These are phyloP conservation scores for Xylaria sp. DNA, from an alignment of 2,329 filamentous ascomycete genomes.

Conservation along the genomic window DNA sequence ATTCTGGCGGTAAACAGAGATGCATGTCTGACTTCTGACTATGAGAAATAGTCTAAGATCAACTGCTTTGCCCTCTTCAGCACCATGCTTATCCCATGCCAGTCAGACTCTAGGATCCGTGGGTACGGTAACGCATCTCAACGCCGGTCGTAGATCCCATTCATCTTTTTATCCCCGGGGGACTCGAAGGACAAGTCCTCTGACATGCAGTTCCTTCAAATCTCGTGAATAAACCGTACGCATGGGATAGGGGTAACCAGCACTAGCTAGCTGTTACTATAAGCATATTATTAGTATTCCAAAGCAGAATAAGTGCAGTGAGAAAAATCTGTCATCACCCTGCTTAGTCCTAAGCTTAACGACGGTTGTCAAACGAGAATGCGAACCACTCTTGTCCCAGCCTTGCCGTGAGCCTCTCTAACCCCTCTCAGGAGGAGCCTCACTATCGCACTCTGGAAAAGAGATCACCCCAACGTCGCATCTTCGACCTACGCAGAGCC, in stretches of 20 bases:
- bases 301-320: neutral
- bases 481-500: constrained; percentile 20
- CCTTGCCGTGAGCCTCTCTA: neutral
- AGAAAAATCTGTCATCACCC: neutral
- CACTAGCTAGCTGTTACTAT: neutral
- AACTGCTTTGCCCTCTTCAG: neutral
- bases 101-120: constrained; percentile 4
- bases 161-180: neutral
- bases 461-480: neutral
- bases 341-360: neutral
- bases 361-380: neutral
- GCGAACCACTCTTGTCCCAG: neutral
- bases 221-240: neutral
- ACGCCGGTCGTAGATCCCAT: neutral
- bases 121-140: neutral
- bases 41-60: neutral
- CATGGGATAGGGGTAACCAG: neutral
- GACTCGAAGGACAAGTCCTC: neutral
- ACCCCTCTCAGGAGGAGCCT: neutral
- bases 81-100: neutral
- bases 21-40: neutral
- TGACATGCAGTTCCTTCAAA: neutral
- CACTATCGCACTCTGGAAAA: neutral
- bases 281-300: neutral
- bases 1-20: neutral